Evolutionary conservation across 2,329 filamentous ascomycete genomes (phyloP).

Genomic region (Calonectria montana): DNA sequence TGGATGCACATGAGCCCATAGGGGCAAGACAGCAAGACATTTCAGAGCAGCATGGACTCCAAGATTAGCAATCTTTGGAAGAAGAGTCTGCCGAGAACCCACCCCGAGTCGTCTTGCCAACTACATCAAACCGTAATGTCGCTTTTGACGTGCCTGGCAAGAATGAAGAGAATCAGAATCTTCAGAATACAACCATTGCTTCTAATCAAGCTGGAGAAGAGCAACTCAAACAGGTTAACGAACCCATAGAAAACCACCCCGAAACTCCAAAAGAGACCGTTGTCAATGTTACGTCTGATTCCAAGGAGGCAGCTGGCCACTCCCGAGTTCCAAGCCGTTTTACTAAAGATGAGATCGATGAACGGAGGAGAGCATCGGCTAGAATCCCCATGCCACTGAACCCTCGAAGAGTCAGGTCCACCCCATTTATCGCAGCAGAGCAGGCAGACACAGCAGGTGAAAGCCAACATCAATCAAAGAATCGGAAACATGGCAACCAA

Average conservation of each 20-base stretch:
- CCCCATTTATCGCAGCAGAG: constrained; percentile 13
- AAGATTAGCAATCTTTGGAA: constrained; percentile 3
- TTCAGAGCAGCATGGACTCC: neutral
- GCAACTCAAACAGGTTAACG: neutral
- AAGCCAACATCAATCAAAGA: neutral
- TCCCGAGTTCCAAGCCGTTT: constrained; percentile 36
- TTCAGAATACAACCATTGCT: neutral
- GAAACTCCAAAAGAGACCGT: neutral
- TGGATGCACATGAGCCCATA: neutral
- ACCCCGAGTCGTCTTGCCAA: neutral
- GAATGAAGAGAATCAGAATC: neutral
- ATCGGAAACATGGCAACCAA: constrained; percentile 14
- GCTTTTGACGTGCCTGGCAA: neutral
- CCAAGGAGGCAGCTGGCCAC: constrained; percentile 4
- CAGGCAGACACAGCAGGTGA: neutral
- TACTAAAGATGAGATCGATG: constrained; percentile 46
- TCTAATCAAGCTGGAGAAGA: neutral
- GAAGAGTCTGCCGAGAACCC: neutral
- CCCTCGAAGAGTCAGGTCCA: constrained; percentile 31
- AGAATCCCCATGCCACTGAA: constrained; percentile 49
- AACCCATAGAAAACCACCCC: neutral
- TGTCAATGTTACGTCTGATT: neutral
- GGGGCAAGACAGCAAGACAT: neutral
- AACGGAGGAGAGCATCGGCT: constrained; percentile 47
- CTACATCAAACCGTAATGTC: neutral